Base-by-base conservation (phyloP, 129 eudicot genomes). In the Pulicaria dysenterica region DNA sequence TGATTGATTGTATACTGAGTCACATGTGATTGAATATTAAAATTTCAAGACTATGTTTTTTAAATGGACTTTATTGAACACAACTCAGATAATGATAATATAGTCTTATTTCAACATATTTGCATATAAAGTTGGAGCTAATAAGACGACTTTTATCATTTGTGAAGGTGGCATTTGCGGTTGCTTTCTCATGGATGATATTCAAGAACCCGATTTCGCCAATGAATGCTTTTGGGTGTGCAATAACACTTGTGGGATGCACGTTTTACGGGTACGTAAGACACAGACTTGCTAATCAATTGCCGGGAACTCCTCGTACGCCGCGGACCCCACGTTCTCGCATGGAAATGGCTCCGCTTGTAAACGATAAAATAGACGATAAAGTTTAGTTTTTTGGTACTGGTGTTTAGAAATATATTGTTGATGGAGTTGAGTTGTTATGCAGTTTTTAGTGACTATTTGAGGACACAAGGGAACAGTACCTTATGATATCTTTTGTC, bases 241-340 rank as follows among this genome's bases (percentile, higher is more conserved):
- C 77, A 3, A 77, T 93, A 19, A 93, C 98, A 9, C 92, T 93
- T 16, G 75, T 85, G 24, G 98, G 98, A 38, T 93, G 98, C 71
- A 93, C 98, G 17, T 93, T 93, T 74, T 93, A 93, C 13, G 98
- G 98, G 37, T 93, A 85, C 34, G 96, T 93, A 54, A 85, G 98
- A 75, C 98, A 93, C 76, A 53, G 76, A 81, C 85, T 93, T 17
- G 81, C 98, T 6, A 84, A 85, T 55, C 96, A 93, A 73, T 67
- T 83, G 36, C 92, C 92, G 0, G 92, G 81, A 60, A 82, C 96
- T 31, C 98, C 98, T 15, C 84, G 92, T 17, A 89, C 96, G 2
- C 98, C 98, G 1, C 81, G 88, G 66, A 89, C 95, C 64, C 96
- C 96, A 5, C 85, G 92, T 38, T 75, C 73, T 40, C 88, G 85